Base-by-base conservation (phyloP, 148 eudicot genomes). In the Rhododendron griersonianum region DNA sequence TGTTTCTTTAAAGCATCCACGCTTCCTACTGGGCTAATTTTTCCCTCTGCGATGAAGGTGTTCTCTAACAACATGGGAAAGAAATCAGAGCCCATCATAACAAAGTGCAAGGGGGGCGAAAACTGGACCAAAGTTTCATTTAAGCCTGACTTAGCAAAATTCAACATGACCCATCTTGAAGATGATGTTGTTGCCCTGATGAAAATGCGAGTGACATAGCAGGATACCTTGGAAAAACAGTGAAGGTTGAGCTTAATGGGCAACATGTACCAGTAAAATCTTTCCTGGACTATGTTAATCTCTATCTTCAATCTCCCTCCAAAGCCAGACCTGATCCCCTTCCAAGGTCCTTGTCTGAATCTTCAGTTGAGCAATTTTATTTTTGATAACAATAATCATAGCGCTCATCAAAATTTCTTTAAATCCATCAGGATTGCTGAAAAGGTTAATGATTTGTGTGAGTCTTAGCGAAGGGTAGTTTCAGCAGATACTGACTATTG, bases 121-220 rank as follows among this genome's bases (percentile, higher is more conserved):
- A 96, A 97, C 85, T 97, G 99, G 99, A 95, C 98, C 1, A 95
- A 92, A 87, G 94, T 97, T 39, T 86, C 98, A 30, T 97, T 94
- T 81, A 93, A 92, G 90, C 99, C 99, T 19, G 99, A 97, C 88
- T 87, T 97, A 47, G 87, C 92, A 1, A 97, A 95, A 87, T 97
- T 95, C 81, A 87, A 89, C 79, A 94, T 97, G 98, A 89, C 88
- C 28, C 86, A 87, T 84, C 92, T 95, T 8, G 96, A 93, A 87
- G 96, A 92, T 85, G 99, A 94, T 87, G 96, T 92, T 61, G 96
- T 97, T 73, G 95, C 95, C 7, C 88, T 97, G 92, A 97, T 97
- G 99, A 93, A 92, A 87, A 97, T 94, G 88, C 89, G 99, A 15
- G 99, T 94, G 76, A 97, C 82, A 44, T 97, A 85, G 98, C 95